Evolutionary conservation across 2,329 filamentous ascomycete species (phyloP), one percentile per base, ranked within the genome.

Genomic region (Delphinella strobiligena): DNA sequence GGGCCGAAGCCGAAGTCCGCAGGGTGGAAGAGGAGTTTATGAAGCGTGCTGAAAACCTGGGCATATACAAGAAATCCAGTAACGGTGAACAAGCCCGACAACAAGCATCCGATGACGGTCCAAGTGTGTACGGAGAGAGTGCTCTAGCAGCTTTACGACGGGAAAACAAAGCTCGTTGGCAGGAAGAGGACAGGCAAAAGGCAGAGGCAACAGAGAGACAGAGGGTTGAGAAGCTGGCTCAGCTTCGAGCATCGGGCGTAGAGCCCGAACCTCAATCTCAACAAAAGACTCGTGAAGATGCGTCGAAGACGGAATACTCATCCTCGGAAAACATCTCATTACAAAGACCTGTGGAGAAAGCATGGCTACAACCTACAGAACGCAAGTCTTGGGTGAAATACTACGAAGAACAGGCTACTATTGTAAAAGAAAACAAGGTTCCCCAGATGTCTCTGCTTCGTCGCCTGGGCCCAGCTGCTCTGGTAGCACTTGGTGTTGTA

Each of bases 391-490:
- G 56, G 56, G 52, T 60, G 10, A 55, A 58, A 30, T 54, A 60
- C 45, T 60, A 58, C 42, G 54, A 57, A 45, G 54, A 60, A 19
- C 49, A 52, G 32, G 57, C 58, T 12, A 43, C 42, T 3, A 49
- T 58, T 37, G 54, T 57, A 51, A 55, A 58, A 38, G 50, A 52
- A 16, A 53, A 55, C 32, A 42, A 45, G 9, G 44, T 55, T 1
- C 58, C 58, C 5, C 36, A 54, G 5, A 46, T 60, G 36, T 52
- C 49, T 39, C 41, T 40, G 1, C 34, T 61, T 29, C 55, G 56
- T 34, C 67, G 70, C 22, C 54, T 74, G n/a, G 51, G 64, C 7
- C 65, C 68, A 2, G 59, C 64, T 12, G 48, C 60, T 36, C 45
- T 70, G 16, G 51, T 64, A 9, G 58, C 61, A 8, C 36, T 62